phyloP scores from a whole-genome alignment of 345 rosid species.

The Eucalyptus guilfoylei region DNA sequence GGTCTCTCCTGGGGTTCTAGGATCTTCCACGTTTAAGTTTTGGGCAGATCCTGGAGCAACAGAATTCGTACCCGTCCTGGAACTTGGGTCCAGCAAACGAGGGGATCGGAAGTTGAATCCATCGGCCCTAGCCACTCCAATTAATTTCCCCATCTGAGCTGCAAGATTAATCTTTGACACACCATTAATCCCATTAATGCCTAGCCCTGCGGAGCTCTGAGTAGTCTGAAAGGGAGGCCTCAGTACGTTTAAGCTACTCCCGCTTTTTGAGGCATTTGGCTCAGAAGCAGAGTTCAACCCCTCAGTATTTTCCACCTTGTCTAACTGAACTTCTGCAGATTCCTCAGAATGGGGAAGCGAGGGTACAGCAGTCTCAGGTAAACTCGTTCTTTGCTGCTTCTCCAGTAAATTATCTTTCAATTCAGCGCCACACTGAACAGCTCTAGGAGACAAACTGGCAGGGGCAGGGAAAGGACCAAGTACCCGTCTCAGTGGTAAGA shows the following conservation, averaged over 20 bases:
- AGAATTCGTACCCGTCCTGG: slow-evolving; percentile 2
- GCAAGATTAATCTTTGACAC: slow-evolving; percentile 17
- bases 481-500: slow-evolving; percentile 16
- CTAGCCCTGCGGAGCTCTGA: slow-evolving; percentile 6
- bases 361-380: slow-evolving; percentile 4
- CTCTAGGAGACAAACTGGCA: slow-evolving; percentile 5
- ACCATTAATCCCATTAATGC: slow-evolving; percentile 30
- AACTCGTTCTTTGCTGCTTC: not conserved
- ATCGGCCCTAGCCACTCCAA: slow-evolving; percentile 5
- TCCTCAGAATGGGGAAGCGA: not conserved
- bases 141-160: slow-evolving; percentile 17
- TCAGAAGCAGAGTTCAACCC: slow-evolving; percentile 1
- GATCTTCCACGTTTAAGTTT: slow-evolving; percentile 2
- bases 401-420: not conserved
- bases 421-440: not conserved
- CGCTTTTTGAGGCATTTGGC: not conserved
- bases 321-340: slow-evolving; percentile 6
- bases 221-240: slow-evolving; percentile 13
- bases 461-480: not conserved
- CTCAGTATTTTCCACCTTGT: not conserved
- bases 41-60: not conserved
- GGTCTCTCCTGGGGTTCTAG: not conserved
- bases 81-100: slow-evolving; percentile 4
- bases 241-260: not conserved
- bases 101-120: slow-evolving; percentile 16